These are phyloP conservation scores for Eruca vesicaria DNA, from an alignment of 441 rosid genomes.

Conservation along the genomic window DNA sequence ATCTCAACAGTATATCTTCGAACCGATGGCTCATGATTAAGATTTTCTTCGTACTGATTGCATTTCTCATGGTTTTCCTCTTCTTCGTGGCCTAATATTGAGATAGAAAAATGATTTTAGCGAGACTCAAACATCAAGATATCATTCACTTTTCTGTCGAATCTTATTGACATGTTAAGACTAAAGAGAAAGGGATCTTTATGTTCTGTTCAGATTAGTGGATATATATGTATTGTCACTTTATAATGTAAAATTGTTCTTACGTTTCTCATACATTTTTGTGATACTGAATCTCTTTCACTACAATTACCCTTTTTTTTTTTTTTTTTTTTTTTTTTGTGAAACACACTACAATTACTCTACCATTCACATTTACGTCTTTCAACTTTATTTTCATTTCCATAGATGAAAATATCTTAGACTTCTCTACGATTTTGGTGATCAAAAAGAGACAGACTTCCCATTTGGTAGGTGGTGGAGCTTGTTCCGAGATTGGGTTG, in stretches of 20 bases:
- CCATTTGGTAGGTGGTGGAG: too few species aligned
- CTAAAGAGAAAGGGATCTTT: not conserved
- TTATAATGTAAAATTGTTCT: slow-evolving; percentile 1
- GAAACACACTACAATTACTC: not conserved
- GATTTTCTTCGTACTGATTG: slow-evolving; percentile 84
- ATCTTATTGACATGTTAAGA: slow-evolving; percentile 26
- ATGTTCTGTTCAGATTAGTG: not conserved
- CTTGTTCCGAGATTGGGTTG: not conserved
- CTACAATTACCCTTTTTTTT: not conserved
- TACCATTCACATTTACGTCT: too few species aligned
- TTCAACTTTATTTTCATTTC: too few species aligned
- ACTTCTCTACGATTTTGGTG: too few species aligned
- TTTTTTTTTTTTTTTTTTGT: too few species aligned
- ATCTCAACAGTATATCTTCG: slow-evolving; percentile 87
- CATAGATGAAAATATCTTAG: too few species aligned
- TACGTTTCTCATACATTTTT: not conserved
- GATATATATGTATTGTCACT: slow-evolving; percentile 19
- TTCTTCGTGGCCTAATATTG: slow-evolving; percentile 79
- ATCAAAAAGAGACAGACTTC: too few species aligned
- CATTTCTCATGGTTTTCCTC: slow-evolving; percentile 88
- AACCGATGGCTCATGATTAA: slow-evolving; percentile 97
- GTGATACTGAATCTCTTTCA: not conserved
- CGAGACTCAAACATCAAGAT: slow-evolving; percentile 17
- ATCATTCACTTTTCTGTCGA: not conserved
- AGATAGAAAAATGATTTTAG: not conserved